Base-by-base conservation (phyloP, 345 rosid genomes). In the Camelina neglecta region DNA sequence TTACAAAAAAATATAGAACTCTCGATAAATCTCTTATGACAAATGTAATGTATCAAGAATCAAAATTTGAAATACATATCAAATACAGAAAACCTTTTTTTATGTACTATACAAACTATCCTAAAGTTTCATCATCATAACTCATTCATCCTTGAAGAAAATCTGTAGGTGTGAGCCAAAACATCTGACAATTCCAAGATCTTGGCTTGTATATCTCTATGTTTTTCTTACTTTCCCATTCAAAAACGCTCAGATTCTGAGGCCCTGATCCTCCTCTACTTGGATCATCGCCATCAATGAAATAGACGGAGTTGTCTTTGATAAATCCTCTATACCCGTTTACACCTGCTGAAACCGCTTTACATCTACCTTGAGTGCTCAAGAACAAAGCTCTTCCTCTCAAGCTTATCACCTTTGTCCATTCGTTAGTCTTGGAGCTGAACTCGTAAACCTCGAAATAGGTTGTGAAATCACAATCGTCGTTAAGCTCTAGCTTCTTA, bases 131-230 rank as follows among this genome's bases (percentile, higher is more conserved):
- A 41, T 18, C 35, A 38, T 38, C 11, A 38, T 38, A 4, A 8
- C 0, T 38, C n/a, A 20, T 42, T 56, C 39, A 26, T 18, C 12
- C 4, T 26, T 39, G 60, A 51, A 51, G 44, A 51, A 72, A 10
- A 65, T 58, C 50, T 38, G 60, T 23, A 18, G 75, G 59, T 53
- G 71, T 54, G 50, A 69, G 21, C 80, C 71, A 76, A 76, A 76
- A 69, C 71, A 76, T 69, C 5, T 64, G 47, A 62, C 50, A 23
- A 7, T 44, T 76, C 69, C 80, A 76, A 69, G 69, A 54, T 33
- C 24, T 44, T 24, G 75, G 74, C 45, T 69, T 51, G 23, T 62
- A 45, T 11, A 62, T 21, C 38, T 69, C 45, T 35, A 4, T 54
- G 33, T 2, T 35, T 45, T 39, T 12, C 35, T 63, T 76, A 16